Evolutionary conservation across 768 basidiomycete species (phyloP).

Genomic region (Coprinopsis marcescibilis): DNA sequence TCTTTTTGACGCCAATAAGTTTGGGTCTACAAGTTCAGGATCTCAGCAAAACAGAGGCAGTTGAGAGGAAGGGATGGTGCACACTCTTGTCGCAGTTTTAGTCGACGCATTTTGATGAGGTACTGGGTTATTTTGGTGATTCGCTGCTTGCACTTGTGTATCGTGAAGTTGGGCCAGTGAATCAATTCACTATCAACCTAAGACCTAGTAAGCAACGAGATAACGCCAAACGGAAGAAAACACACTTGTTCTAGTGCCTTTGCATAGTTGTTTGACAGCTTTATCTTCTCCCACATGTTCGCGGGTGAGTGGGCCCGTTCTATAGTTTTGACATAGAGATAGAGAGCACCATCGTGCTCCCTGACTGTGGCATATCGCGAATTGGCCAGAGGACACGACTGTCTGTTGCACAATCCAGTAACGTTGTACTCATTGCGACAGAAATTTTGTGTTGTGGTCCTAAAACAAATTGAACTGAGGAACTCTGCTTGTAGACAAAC

Average conservation of each 20-base stretch:
- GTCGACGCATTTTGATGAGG: conserved; percentile 93
- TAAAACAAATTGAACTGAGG: conserved; percentile 24
- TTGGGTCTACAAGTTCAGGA: conserved; percentile 57
- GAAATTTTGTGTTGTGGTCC: conserved; percentile 94
- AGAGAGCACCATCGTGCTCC: conserved; percentile 88
- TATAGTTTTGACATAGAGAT: conserved; percentile 95
- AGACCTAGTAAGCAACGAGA: not conserved
- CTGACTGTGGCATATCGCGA: conserved; percentile 97
- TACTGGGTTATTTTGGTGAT: conserved; percentile 99
- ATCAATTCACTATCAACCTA: conserved; percentile 93
- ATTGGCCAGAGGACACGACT: conserved; percentile 97
- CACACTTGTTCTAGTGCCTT: conserved; percentile 91
- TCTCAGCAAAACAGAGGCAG: not conserved
- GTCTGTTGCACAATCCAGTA: conserved; percentile 89
- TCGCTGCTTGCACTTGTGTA: conserved; percentile 99
- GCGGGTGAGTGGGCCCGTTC: conserved; percentile 96
- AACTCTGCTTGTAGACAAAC: not conserved
- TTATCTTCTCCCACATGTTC: conserved; percentile 96
- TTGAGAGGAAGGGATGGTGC: conserved; percentile 21
- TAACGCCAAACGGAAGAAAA: conserved; percentile 1
- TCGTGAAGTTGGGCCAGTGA: conserved; percentile 97
- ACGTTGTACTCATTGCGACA: conserved; percentile 99
- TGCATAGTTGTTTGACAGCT: conserved; percentile 88
- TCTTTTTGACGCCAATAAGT: conserved; percentile 94
- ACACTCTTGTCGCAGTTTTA: conserved; percentile 82